These are phyloP conservation scores for Umbelopsis ramanniana DNA, from an alignment of 192 early-diverging fungal genomes.

Conservation along the genomic window DNA sequence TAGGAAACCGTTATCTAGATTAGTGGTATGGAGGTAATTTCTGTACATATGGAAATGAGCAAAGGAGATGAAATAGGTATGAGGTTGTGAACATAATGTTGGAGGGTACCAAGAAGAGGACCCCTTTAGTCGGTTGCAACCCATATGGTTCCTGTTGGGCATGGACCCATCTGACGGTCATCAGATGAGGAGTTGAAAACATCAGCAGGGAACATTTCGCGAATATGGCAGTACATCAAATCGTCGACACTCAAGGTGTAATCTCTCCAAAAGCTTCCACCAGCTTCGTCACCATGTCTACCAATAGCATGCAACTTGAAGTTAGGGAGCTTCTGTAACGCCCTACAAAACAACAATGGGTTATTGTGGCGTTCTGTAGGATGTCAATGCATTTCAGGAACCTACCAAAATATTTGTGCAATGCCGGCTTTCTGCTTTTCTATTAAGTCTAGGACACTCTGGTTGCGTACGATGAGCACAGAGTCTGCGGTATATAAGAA, in stretches of 20 bases:
- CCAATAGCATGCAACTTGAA: constrained; percentile 36
- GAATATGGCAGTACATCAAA: constrained; percentile 35
- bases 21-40: too few relatives aligned
- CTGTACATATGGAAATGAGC: too few relatives aligned
- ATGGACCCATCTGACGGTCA: not conserved
- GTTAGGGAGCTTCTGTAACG: constrained; percentile 17
- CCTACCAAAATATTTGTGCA: constrained; percentile 42
- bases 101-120: not conserved
- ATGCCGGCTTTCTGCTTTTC: constrained; percentile 41
- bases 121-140: not conserved
- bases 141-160: constrained; percentile 4
- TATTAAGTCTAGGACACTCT: constrained; percentile 32
- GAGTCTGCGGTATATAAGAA: constrained; percentile 38
- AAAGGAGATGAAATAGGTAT: too few relatives aligned
- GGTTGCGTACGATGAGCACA: constrained; percentile 31
- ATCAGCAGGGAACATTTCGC: constrained; percentile 31
- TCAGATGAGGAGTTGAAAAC: not conserved
- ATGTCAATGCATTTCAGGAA: not conserved
- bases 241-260: constrained; percentile 35
- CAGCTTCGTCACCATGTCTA: constrained; percentile 27
- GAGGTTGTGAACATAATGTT: not conserved
- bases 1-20: too few relatives aligned
- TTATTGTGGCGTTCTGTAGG: too few relatives aligned
- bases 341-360: not conserved
- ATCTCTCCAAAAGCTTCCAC: constrained; percentile 40